Evolutionary conservation across 176 grass and related monocot species (phyloP).

Genomic region (Avena sativa): DNA sequence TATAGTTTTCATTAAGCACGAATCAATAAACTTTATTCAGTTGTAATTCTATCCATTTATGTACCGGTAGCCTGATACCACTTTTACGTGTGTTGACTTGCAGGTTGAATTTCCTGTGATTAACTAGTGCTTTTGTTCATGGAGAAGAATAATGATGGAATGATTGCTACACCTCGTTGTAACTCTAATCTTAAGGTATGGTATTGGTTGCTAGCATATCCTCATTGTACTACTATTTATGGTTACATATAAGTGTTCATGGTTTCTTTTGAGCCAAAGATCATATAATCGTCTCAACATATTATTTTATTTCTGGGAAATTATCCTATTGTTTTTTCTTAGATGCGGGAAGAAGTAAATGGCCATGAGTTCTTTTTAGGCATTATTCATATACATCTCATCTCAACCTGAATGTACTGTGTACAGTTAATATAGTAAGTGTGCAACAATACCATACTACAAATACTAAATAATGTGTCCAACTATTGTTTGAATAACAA

Average conservation of each 20-base stretch:
- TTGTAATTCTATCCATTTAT: neutral
- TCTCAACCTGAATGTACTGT: neutral
- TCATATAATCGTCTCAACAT: neutral
- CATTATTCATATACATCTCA: conserved; percentile 8
- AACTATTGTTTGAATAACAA: neutral
- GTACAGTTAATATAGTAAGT: neutral
- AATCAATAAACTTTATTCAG: neutral
- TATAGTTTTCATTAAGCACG: neutral
- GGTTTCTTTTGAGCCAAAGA: neutral
- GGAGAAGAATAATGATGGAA: conserved; percentile 37
- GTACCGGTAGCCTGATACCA: neutral
- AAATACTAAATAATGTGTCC: neutral
- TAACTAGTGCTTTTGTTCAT: conserved; percentile 2
- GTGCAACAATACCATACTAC: neutral
- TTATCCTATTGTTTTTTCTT: neutral
- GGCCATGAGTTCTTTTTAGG: neutral
- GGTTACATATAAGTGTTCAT: neutral
- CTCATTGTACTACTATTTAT: neutral
- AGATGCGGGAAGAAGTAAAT: neutral
- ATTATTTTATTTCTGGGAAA: neutral
- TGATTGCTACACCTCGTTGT: neutral
- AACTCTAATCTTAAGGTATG: conserved; percentile 47
- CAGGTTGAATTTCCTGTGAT: conserved; percentile 12
- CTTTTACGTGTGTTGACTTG: neutral
- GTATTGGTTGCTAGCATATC: neutral